Base-by-base conservation (phyloP, 2,329 filamentous ascomycete species). In the Colletotrichum theobromicola region DNA sequence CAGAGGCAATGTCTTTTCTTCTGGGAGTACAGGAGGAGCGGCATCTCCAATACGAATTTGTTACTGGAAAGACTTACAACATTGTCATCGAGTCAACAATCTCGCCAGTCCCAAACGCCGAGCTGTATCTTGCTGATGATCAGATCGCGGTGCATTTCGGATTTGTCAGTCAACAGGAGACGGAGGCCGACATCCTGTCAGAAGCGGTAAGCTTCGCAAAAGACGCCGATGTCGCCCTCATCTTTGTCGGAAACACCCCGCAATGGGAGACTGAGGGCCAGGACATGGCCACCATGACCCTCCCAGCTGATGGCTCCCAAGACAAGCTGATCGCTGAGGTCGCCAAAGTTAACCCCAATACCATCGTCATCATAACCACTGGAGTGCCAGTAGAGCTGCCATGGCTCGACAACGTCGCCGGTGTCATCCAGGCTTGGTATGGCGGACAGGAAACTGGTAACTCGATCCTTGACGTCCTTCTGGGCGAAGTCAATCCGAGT, bases 351-450 rank as follows among this genome's bases (percentile, higher is more conserved):
- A 93, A 93, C 78, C 85, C 89, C 4, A 90, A 90, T 42, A 89
- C 90, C 10, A 87, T 90, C 5, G 87, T 93, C 4, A 88, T 93
- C 4, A 88, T 92, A 76, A 91, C 92, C 75, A 91, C 90, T 3
- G 92, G 92, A 57, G 91, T 91, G 0, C 90, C 92, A 3, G 84
- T 90, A 16, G 83, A 84, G 3, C 86, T 91, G 87, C 89, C 89
- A 0, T 91, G 90, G 89, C 81, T 87, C 4, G 79, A 85, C 16
- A 79, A 86, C 35, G 87, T 93, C 18, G 88, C 89, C 3, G 90
- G 89, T 9, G 88, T 93, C 3, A 79, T 95, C 2, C 93, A 96
- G 79, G 94, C 94, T 12, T 96, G 94, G 94, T 97, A 95, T 79
- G 89, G 91, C 57, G 92, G 92, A 2, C 92, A 94, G 78, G 92